Conservation (phyloP, 1,139 yeast genomes). For the Wickerhamiella infanticola region DNA sequence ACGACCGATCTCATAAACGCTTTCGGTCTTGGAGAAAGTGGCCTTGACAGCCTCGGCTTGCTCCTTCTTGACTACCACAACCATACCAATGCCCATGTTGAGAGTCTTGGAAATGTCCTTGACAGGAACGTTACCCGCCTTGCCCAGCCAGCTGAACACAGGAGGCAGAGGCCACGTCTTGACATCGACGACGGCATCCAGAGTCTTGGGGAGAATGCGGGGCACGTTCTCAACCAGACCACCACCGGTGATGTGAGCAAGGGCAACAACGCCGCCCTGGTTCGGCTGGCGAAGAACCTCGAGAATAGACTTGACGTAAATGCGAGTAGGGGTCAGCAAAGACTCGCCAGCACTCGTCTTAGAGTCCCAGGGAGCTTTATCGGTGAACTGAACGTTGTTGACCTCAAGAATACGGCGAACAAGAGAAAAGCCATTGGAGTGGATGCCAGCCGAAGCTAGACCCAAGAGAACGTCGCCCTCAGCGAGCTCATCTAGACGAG, state of each 20-base stretch:
- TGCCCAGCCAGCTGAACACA: conserved; percentile 88
- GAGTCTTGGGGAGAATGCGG: conserved; percentile 68
- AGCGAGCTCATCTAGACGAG: conserved; percentile 48
- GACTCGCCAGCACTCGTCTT: conserved; percentile 71
- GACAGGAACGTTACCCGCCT: conserved; percentile 78
- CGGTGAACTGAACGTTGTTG: conserved; percentile 49
- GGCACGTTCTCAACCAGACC: conserved; percentile 95
- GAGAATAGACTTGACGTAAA: conserved; percentile 81
- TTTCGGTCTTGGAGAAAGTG: conserved; percentile 54
- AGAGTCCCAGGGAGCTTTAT: conserved; percentile 74
- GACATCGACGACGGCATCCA: conserved; percentile 72
- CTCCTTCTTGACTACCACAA: conserved; percentile 50
- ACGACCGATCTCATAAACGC: conserved; percentile 63
- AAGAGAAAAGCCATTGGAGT: conserved; percentile 91
- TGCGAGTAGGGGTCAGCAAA: conserved; percentile 76
- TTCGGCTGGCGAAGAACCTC: conserved; percentile 39
- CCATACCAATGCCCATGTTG: conserved; percentile 97
- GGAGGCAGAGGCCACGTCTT: conserved; percentile 69
- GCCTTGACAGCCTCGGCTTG: conserved; percentile 44
- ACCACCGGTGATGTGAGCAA: conserved; percentile 98
- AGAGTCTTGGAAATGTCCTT: conserved; percentile 78
- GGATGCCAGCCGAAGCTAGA: conserved; percentile 79
- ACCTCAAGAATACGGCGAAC: conserved; percentile 88
- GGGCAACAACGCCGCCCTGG: conserved; percentile 56
- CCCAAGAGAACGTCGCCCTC: conserved; percentile 78